Percentiles rank a stretch among this genome's conserved stretches.
Evolutionary conservation across 164 flowering plant genomes (phyloP).

Genomic region (Chimonanthus salicifolius): DNA sequence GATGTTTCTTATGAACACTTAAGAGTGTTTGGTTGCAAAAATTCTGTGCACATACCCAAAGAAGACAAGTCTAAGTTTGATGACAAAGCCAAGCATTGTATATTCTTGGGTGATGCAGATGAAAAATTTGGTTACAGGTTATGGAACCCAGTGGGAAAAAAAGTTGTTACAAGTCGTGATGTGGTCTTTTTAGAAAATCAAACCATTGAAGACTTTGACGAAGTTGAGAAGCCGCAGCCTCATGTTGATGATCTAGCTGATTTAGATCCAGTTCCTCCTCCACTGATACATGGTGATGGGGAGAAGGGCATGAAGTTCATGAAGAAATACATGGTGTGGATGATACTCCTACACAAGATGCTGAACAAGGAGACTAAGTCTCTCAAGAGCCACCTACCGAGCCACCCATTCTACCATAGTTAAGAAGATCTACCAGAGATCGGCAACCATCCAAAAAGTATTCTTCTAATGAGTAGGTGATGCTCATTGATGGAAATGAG

Average conservation of each 20-base stretch:
- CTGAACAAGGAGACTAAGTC: not conserved
- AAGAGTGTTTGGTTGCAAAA: too few species aligned
- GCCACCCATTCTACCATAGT: not conserved
- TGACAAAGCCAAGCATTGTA: not conserved
- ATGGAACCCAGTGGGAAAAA: not conserved
- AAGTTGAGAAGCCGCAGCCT: not conserved
- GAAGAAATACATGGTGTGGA: not conserved
- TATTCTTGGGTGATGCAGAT: not conserved
- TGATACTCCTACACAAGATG: not conserved
- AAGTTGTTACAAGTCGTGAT: not conserved
- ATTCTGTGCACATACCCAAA: not conserved
- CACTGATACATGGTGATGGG: not conserved
- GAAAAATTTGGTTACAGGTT: not conserved
- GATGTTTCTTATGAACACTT: too few species aligned
- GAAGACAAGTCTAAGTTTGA: too few species aligned
- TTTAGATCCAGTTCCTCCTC: not conserved
- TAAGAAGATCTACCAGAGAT: constrained; percentile 1
- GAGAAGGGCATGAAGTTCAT: not conserved
- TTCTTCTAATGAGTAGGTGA: constrained; percentile 1
- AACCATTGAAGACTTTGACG: too few species aligned
- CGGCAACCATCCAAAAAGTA: not conserved
- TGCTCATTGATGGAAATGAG: not conserved
- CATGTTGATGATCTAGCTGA: not conserved
- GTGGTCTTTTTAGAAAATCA: not conserved
- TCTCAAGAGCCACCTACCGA: not conserved